These are phyloP conservation scores for Cylindrodendrum hubeiense DNA, from an alignment of 2,329 filamentous ascomycete species.

Conservation along the genomic window DNA sequence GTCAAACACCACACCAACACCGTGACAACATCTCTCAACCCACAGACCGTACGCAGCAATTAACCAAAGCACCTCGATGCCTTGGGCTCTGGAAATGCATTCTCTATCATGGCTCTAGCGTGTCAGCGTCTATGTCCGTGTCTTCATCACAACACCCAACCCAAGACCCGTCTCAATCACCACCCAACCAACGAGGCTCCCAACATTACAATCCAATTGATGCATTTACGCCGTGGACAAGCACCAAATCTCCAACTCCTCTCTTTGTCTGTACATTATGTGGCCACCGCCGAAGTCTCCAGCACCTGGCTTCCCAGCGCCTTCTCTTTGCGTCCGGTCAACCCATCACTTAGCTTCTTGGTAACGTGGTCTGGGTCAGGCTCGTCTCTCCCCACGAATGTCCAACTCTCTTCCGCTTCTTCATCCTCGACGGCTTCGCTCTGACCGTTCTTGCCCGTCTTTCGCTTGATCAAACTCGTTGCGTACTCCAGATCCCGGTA, in stretches of 20 bases:
- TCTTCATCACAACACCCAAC: slow-evolving; percentile 19
- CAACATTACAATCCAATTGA: slow-evolving; percentile 23
- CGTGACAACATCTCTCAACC: no score
- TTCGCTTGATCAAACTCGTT: slow-evolving; percentile 81
- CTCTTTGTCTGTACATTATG: slow-evolving; percentile 18
- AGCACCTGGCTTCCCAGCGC: slow-evolving; percentile 41
- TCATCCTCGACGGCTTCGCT: slow-evolving; percentile 61
- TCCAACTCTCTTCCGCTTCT: slow-evolving; percentile 87
- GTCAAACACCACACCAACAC: no score
- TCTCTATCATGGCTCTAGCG: slow-evolving; percentile 39
- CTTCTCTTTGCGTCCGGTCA: slow-evolving; percentile 39
- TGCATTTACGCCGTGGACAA: background rate
- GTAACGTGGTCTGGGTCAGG: slow-evolving; percentile 59
- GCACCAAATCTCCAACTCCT: background rate
- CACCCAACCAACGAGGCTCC: slow-evolving; percentile 8
- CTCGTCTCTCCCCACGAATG: slow-evolving; percentile 77
- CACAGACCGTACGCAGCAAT: background rate
- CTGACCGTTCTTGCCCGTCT: slow-evolving; percentile 63
- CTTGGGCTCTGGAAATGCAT: slow-evolving; percentile 23
- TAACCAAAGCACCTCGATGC: background rate
- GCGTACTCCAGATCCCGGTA: slow-evolving; percentile 97
- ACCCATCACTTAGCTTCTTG: slow-evolving; percentile 54
- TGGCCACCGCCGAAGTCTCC: slow-evolving; percentile 20
- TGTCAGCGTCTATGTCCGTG: slow-evolving; percentile 33
- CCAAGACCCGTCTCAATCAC: slow-evolving; percentile 9